Evolutionary conservation across 169 alveolate genomes (phyloP), one percentile per base, ranked within the genome.

Genomic region (Blepharisma undulans): DNA sequence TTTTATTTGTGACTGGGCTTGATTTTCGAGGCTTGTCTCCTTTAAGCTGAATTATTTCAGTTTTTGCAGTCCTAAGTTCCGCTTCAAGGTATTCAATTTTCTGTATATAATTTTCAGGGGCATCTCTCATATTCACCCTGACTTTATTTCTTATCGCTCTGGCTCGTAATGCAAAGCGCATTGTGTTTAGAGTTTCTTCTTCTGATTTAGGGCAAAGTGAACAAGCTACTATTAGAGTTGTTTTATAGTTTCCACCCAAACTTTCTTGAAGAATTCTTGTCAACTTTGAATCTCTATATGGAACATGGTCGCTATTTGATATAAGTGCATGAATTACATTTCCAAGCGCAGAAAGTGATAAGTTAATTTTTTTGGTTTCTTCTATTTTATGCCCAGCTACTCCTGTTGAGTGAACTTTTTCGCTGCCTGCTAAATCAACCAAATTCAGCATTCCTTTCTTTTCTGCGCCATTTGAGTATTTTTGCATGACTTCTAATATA

Each of bases 361-460:
- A 94, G 88, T 98, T 98, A 19, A 98, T 98, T 25, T 94, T 71
- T 81, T 93, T 93, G 21, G 98, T 93, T 93, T 98, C 99, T 90
- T 95, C 95, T 84, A 96, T 77, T 88, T 97, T 92, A 22, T 95
- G 96, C 19, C 99, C 99, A 19, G 96, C 95, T 19, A 96, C 98
- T 72, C 97, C 95, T n/a, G 97, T 91, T 2, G 86, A 60, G 18
- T 93, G 76, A 76, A 95, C 93, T 92, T 93, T 93, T 92, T 95
- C 97, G 71, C 95, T 91, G 19, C 97, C 97, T 14, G 97, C 97
- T 34, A 95, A 72, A 91, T 95, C 97, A 19, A 95, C 96, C 76
- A 95, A 93, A 29, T 93, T 93, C 29, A 93, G 84, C 66, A 90
- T 80, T 14, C 92, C 74, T 29, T 76, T 60, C n/a, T 74, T 86